These are phyloP conservation scores for Talaromyces islandicus DNA, from an alignment of 2,329 filamentous ascomycete species.

Conservation along the genomic window DNA sequence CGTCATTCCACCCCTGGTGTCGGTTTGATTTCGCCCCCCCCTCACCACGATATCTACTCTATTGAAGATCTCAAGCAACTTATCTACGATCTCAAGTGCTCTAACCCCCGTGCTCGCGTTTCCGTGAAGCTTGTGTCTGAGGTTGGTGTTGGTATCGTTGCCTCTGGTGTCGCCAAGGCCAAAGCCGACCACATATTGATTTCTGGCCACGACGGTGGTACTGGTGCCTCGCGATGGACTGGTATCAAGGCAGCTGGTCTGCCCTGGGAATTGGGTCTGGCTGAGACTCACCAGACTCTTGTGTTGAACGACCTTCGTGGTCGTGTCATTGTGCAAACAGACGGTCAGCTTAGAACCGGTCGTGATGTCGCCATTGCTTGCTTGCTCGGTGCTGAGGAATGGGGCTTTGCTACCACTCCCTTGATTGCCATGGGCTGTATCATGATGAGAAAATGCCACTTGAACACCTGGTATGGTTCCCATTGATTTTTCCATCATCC, in stretches of 20 bases:
- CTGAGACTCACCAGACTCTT: constrained; percentile 93
- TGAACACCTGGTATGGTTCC: constrained; percentile 12
- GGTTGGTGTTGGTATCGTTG: constrained; percentile 94
- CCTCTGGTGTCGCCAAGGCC: constrained; percentile 93
- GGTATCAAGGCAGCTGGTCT: constrained; percentile 98
- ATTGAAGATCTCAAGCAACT: constrained; percentile 97
- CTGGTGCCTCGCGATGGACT: constrained; percentile 93
- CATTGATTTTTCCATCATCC: constrained; percentile 8
- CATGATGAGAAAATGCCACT: constrained; percentile 75
- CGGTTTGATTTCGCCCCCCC: constrained; percentile 89
- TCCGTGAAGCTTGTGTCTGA: constrained; percentile 98
- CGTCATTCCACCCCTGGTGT: constrained; percentile 95
- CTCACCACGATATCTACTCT: constrained; percentile 97
- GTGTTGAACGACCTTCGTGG: constrained; percentile 94
- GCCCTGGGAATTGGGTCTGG: constrained; percentile 93
- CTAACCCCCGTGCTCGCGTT: constrained; percentile 82
- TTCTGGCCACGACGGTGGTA: constrained; percentile 94
- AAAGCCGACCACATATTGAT: constrained; percentile 97
- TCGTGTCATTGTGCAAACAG: constrained; percentile 91
- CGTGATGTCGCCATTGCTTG: constrained; percentile 92
- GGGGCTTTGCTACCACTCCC: constrained; percentile 91
- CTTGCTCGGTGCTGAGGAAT: constrained; percentile 94
- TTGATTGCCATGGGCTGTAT: constrained; percentile 96
- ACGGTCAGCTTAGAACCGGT: constrained; percentile 88
- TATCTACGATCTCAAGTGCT: constrained; percentile 96